Percentiles rank a stretch among this genome's conserved stretches.
These are phyloP conservation scores for Pichia paraexigua DNA, from an alignment of 805 yeast genomes.

Conservation along the genomic window DNA sequence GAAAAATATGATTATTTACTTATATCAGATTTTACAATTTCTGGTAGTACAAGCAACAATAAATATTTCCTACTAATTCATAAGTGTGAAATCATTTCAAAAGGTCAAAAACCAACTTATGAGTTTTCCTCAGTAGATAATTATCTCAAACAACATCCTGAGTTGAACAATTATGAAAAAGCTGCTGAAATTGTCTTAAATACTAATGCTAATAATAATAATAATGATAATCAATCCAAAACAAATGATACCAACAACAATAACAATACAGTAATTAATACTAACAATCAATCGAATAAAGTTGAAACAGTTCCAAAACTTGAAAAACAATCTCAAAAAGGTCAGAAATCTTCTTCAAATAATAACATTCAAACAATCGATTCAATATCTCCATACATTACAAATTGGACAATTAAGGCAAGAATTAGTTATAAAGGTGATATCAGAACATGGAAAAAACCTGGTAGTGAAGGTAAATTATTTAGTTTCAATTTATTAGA, in stretches of 20 bases:
- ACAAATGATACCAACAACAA: neutral
- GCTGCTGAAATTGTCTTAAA: conserved; percentile 4
- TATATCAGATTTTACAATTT: conserved; percentile 16
- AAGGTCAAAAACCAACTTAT: conserved; percentile 22
- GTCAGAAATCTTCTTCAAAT: neutral
- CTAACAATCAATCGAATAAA: neutral
- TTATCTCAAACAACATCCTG: conserved; percentile 52
- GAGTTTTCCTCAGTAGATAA: conserved; percentile 35
- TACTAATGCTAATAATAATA: neutral
- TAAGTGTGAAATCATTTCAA: conserved; percentile 26
- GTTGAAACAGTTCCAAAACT: conserved; percentile 9
- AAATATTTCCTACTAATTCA: conserved; percentile 25
- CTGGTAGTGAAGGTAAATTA: conserved; percentile 81
- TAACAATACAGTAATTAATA: neutral
- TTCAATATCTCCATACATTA: conserved; percentile 84
- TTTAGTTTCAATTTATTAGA: conserved; percentile 84
- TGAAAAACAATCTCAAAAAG: conserved; percentile 7
- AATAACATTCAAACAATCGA: conserved; percentile 48
- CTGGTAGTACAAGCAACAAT: conserved; percentile 16
- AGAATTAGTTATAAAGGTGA: conserved; percentile 86
- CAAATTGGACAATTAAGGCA: conserved; percentile 87
- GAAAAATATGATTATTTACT: conserved; percentile 18
- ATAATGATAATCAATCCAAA: neutral
- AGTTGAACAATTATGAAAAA: conserved; percentile 32
- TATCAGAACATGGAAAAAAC: conserved; percentile 79